A percentile compares a stretch with the other conserved stretches of the same genome.
These are phyloP conservation scores for Trametes meyenii DNA, from an alignment of 768 basidiomycete species.

Conservation along the genomic window DNA sequence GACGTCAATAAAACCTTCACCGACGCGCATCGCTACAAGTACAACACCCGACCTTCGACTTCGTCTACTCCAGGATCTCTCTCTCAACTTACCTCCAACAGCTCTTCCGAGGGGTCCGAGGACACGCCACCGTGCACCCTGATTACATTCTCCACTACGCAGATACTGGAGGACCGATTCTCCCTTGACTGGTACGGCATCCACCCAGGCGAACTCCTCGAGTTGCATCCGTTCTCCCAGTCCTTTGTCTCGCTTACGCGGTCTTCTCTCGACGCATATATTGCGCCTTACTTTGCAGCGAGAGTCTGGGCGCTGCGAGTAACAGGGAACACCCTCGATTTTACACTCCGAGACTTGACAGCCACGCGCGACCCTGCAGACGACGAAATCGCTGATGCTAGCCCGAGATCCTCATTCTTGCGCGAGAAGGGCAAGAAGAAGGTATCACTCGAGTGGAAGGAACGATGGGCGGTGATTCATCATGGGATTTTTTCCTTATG, in stretches of 20 bases:
- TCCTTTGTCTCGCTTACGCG: constrained; percentile 48
- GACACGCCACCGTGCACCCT: constrained; percentile 59
- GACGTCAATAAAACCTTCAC: constrained; percentile 31
- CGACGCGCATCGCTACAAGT: constrained; percentile 28
- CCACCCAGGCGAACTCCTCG: constrained; percentile 66
- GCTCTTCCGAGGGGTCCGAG: constrained; percentile 68
- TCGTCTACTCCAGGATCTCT: constrained; percentile 26
- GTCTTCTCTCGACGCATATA: constrained; percentile 44
- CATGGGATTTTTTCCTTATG: constrained; percentile 58
- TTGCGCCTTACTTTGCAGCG: constrained; percentile 62
- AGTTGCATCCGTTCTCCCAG: constrained; percentile 52
- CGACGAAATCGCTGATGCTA: constrained; percentile 7
- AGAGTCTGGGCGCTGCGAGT: constrained; percentile 55
- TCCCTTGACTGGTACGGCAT: constrained; percentile 60
- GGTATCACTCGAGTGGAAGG: constrained; percentile 60
- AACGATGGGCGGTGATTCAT: constrained; percentile 63
- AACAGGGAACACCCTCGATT: constrained; percentile 33
- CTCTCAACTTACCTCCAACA: constrained; percentile 58
- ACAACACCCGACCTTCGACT: constrained; percentile 18
- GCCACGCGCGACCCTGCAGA: constrained; percentile 8
- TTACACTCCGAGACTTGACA: neutral
- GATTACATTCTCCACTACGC: constrained; percentile 68
- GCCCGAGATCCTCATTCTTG: constrained; percentile 2
- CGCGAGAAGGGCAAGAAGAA: constrained; percentile 22
- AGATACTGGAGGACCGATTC: constrained; percentile 70